Evolutionary conservation across 129 eudicot species (phyloP).

Genomic region (Helianthus tuberosus): DNA sequence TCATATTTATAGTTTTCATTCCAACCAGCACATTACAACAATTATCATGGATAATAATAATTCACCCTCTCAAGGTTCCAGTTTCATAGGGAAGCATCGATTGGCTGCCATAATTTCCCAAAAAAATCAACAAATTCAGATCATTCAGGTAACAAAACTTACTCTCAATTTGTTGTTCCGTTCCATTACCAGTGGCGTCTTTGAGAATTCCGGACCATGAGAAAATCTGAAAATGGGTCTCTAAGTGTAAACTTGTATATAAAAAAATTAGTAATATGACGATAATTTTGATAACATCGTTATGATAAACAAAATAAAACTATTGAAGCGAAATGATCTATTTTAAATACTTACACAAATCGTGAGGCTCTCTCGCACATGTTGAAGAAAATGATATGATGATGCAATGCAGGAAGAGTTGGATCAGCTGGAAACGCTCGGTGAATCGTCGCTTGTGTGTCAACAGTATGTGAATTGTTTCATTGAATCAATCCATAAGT

Average conservation of each 20-base stretch:
- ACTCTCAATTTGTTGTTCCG: conserved; percentile 2
- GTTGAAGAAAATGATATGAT: neutral
- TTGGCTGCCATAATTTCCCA: conserved; percentile 40
- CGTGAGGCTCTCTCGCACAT: neutral
- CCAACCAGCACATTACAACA: no score
- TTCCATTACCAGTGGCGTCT: neutral
- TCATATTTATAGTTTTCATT: no score
- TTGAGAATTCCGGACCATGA: no score
- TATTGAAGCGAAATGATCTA: no score
- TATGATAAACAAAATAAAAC: no score
- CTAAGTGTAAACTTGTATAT: no score
- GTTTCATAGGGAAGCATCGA: conserved; percentile 41
- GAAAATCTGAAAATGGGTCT: no score
- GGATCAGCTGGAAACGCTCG: conserved; percentile 66
- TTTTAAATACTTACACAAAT: no score
- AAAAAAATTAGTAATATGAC: no score
- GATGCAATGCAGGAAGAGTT: conserved; percentile 60
- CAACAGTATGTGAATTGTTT: conserved; percentile 50
- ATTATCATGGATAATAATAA: no score
- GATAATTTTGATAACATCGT: no score
- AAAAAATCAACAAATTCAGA: conserved; percentile 40
- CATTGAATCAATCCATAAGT: neutral
- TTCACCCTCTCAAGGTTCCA: conserved; percentile 3
- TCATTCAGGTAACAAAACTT: conserved; percentile 33
- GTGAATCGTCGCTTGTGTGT: conserved; percentile 72